phyloP scores from a whole-genome alignment of 2,329 filamentous ascomycete species.

The Lasiodiplodia sp. region DNA sequence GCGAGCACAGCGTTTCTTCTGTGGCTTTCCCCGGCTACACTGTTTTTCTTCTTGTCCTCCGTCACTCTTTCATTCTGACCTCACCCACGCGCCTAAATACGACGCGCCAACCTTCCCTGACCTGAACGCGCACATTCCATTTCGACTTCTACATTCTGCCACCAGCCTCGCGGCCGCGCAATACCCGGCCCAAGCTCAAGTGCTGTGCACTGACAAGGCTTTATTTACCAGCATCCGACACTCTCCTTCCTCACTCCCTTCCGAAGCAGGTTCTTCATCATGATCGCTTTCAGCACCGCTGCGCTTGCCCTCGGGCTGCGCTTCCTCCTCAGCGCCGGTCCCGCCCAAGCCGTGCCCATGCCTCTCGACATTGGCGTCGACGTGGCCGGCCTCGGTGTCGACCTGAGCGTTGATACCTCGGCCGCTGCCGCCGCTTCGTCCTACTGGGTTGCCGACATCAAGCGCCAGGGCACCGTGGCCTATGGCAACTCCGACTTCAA shows the following conservation, averaged over 20 bases:
- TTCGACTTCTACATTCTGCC: conserved; percentile 23
- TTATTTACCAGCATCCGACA: conserved; percentile 19
- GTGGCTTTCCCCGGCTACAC: conserved; percentile 13
- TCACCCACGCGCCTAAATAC: neutral
- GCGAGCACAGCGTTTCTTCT: conserved; percentile 28
- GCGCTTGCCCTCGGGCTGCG: conserved; percentile 48
- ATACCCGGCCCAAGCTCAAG: conserved; percentile 12
- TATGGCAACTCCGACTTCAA: conserved; percentile 70
- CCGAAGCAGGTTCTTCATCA: conserved; percentile 39
- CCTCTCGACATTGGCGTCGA: conserved; percentile 32
- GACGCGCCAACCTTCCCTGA: conserved; percentile 22
- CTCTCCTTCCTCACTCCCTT: conserved; percentile 21
- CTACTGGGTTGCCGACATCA: conserved; percentile 77
- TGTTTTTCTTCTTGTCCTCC: conserved; percentile 26
- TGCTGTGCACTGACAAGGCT: conserved; percentile 31
- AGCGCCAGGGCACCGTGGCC: conserved; percentile 72
- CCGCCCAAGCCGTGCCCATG: conserved; percentile 31
- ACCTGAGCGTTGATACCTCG: conserved; percentile 33
- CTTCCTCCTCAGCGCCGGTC: conserved; percentile 39
- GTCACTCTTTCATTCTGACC: conserved; percentile 22
- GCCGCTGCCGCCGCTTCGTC: conserved; percentile 37
- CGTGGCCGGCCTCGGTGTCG: conserved; percentile 37
- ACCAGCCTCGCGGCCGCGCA: conserved; percentile 24
- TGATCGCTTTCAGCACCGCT: conserved; percentile 47
- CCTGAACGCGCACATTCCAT: conserved; percentile 26